Evolutionary conservation across 1,284 basidiomycete genomes (phyloP), one percentile per base, ranked within the genome.

Genomic region (Leccinum angustisporum): DNA sequence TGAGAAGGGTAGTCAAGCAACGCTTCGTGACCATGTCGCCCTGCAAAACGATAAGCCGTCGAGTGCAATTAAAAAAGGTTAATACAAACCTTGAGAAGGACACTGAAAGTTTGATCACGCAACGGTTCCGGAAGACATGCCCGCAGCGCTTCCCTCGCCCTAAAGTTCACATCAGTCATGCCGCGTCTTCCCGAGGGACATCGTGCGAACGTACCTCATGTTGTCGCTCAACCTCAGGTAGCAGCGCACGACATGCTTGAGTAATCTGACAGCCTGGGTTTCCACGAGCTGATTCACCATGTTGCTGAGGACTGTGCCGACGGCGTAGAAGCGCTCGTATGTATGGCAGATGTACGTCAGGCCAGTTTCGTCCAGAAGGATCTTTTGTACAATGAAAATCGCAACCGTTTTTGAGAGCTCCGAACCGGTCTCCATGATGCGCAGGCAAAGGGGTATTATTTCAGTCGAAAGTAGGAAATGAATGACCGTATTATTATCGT

Each of bases 361-460:
- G 11, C 97, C 97, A 10, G 97, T 95, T 78, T 99, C 97, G 75
- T 99, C 97, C 59, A 99, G 84, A 21, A 99, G 83, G 68, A 99
- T 99, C 82, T 99, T 99, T 77, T 99, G 97, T 3, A 99, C 97
- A 72, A 99, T 99, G 78, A 99, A 99, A 73, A 99, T 99, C 54
- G 97, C 97, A 53, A 99, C 97, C 0, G 97, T 99, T 80, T 99
- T 99, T 66, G 91, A 95, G n/a, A 99, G 86, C 72, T 99, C 97
- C 6, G 95, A 97, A 54, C 97, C 97, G 1, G 97, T 99, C 79
- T 99, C 97, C 97, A 99, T 99, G 78, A 99, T 99, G 58, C 97
- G 91, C 57, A 99, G 86, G 75, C 97, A 99, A 62, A 99, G 90
- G 27, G 97, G 97, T 73, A 99, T 99, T 76, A 99, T 99, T 81